Percentiles rank a stretch among this genome's conserved stretches.
phyloP scores from a whole-genome alignment of 805 yeast genomes.

The Kodamaea restingae region DNA sequence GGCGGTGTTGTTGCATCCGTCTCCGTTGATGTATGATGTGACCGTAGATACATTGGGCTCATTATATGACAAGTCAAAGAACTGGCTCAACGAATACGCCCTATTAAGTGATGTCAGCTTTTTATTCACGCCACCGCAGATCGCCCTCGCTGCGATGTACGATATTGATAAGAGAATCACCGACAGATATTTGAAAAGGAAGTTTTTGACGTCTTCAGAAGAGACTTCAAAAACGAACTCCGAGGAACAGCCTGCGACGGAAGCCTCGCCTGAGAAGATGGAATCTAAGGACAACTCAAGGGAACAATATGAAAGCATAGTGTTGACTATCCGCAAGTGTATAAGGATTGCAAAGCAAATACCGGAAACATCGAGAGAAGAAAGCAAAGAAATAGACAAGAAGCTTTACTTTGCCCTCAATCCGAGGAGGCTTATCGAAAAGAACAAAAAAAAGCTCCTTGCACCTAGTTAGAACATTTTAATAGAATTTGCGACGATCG shows the following conservation, averaged over 20 bases:
- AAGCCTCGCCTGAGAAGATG: slow-evolving; percentile 12
- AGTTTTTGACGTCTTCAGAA: slow-evolving; percentile 37
- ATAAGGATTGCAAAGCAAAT: slow-evolving; percentile 40
- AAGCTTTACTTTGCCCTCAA: slow-evolving; percentile 61
- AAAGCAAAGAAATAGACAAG: slow-evolving; percentile 58
- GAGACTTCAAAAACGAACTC: slow-evolving; percentile 11
- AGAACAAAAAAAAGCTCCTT: slow-evolving; percentile 24
- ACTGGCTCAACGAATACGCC: slow-evolving; percentile 60
- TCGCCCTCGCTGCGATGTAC: slow-evolving; percentile 83
- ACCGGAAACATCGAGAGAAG: slow-evolving; percentile 51
- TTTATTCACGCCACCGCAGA: slow-evolving; percentile 88
- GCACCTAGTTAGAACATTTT: neutral
- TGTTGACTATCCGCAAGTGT: slow-evolving; percentile 48
- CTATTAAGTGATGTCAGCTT: slow-evolving; percentile 69
- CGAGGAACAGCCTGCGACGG: slow-evolving; percentile 9
- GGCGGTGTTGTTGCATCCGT: slow-evolving; percentile 42
- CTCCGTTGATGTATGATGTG: slow-evolving; percentile 43
- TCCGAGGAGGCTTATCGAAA: slow-evolving; percentile 51
- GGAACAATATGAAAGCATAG: slow-evolving; percentile 41
- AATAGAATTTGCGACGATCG: neutral
- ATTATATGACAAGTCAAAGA: slow-evolving; percentile 67
- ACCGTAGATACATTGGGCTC: slow-evolving; percentile 54
- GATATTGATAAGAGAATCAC: slow-evolving; percentile 60
- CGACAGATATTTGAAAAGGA: slow-evolving; percentile 61
- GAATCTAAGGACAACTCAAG: slow-evolving; percentile 13